Evolutionary conservation across 2,329 filamentous ascomycete species (phyloP).

Genomic region (Pseudocercospora fuligena): DNA sequence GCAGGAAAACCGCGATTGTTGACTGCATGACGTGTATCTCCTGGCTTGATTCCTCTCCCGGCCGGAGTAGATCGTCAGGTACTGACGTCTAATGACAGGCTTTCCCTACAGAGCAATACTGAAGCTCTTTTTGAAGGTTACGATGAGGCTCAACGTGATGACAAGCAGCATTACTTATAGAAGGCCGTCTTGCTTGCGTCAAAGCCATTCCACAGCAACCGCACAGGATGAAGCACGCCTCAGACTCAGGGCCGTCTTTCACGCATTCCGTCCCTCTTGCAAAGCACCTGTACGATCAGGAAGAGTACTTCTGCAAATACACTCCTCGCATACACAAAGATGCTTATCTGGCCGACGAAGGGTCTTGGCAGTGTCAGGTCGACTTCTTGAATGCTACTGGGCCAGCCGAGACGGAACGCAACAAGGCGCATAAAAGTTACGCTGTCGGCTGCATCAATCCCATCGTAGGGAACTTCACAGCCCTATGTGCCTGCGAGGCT

Average conservation of each 20-base stretch:
- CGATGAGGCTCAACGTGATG: background rate
- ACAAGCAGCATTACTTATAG: background rate
- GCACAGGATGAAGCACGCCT: background rate
- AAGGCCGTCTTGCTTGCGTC: background rate
- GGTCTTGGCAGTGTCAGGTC: constrained; percentile 13
- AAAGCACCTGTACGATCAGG: constrained; percentile 4
- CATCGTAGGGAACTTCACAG: constrained; percentile 12
- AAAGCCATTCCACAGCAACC: background rate
- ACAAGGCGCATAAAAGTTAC: constrained; percentile 14
- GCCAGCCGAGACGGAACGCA: constrained; percentile 5
- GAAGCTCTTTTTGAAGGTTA: no score
- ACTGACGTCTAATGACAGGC: no score
- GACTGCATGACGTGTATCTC: no score
- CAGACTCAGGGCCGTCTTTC: background rate
- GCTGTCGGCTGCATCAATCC: constrained; percentile 15
- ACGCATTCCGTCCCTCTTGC: constrained; percentile 1
- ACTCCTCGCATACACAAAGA: constrained; percentile 6
- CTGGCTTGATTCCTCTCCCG: no score
- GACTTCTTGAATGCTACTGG: constrained; percentile 6
- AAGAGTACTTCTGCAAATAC: constrained; percentile 10
- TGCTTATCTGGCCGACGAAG: constrained; percentile 10
- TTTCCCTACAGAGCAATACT: no score
- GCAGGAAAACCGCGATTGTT: no score
- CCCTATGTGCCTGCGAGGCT: constrained; percentile 12
- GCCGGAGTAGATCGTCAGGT: no score